Base-by-base conservation (phyloP, 768 basidiomycete species). In the Hericium coralloides region DNA sequence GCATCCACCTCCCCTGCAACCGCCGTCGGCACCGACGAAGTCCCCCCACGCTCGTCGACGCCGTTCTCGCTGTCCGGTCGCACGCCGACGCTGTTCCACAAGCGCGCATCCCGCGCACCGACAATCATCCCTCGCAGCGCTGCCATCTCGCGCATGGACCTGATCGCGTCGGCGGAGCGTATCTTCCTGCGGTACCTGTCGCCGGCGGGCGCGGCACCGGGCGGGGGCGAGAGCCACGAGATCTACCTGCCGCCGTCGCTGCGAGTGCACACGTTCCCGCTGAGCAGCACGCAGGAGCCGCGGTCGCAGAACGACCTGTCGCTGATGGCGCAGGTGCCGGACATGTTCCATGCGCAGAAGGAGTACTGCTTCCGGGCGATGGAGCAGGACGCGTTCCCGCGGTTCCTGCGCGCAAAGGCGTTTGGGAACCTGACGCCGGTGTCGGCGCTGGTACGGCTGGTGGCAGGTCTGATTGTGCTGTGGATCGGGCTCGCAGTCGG, bases 341-440 rank as follows among this genome's bases (percentile, higher is more conserved):
- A 99, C 69, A 88, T 98, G 76, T 98, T 97, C 77, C 92, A 98
- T 68, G 76, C 85, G 0, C 95, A 98, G 75, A 98, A 98, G 75
- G 93, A 97, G 67, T 97, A 95, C 67, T 92, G 92, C 68, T 95
- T 94, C 79, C 82, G 89, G 49, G 91, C 92, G 0, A 93, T 98
- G 86, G 94, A 97, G 66, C 92, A 95, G 71, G 91, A 93, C 62
- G 92, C 91, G 17, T 93, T 91, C 74, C 92, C 91, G 45, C 81
- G 95, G 5, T 98, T 99, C 79, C 76, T 99, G 50, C 81, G 97
- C 58, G 86, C 92, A 2, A 99, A 98, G 73, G 95, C 95, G n/a
- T 98, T 98, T 67, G 92, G 93, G 26, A 99, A 98, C 70, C 74
- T 99, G 54, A 98, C 97, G 2, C 93, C 95, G 17, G 79, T 97